A percentile compares a stretch with the other conserved stretches of the same genome.
phyloP scores from a whole-genome alignment of 805 yeast genomes.

The Yarrowia divulgata region DNA sequence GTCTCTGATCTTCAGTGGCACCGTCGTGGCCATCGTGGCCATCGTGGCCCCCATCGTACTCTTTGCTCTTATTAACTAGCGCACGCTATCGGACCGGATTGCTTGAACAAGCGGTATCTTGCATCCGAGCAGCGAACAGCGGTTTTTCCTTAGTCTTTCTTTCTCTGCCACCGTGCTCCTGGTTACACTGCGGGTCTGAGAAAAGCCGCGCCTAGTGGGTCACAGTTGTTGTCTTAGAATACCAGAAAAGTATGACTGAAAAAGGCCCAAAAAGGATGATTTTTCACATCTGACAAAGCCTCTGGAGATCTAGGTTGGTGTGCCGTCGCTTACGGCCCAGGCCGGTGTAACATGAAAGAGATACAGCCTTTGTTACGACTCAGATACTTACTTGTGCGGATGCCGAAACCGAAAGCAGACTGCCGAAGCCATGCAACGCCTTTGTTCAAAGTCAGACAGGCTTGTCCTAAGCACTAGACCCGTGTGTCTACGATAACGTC shows the following conservation, averaged over 20 bases:
- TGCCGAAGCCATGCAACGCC: neutral
- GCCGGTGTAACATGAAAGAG: slow-evolving; percentile 1
- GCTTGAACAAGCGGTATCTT: neutral
- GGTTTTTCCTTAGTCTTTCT: neutral
- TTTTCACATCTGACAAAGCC: neutral
- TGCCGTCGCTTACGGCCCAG: slow-evolving; percentile 4
- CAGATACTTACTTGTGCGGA: too few species aligned
- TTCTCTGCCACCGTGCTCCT: slow-evolving; percentile 6
- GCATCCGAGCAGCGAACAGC: slow-evolving; percentile 1
- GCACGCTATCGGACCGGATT: slow-evolving; percentile 16
- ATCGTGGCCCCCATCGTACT: neutral
- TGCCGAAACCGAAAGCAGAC: neutral
- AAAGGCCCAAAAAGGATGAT: neutral
- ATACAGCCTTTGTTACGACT: neutral
- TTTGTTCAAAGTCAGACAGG: neutral
- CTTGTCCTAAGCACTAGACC: neutral
- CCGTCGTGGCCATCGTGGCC: neutral
- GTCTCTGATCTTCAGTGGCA: neutral
- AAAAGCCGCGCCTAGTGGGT: slow-evolving; percentile 23
- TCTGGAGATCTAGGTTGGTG: slow-evolving; percentile 6
- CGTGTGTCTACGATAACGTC: slow-evolving; percentile 6
- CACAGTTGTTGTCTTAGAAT: slow-evolving; percentile 9
- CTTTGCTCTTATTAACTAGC: neutral
- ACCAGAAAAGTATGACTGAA: too few species aligned
- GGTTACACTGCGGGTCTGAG: slow-evolving; percentile 2